Base-by-base conservation (phyloP, 257 asterid genomes). In the Nicotiana noctiflora region DNA sequence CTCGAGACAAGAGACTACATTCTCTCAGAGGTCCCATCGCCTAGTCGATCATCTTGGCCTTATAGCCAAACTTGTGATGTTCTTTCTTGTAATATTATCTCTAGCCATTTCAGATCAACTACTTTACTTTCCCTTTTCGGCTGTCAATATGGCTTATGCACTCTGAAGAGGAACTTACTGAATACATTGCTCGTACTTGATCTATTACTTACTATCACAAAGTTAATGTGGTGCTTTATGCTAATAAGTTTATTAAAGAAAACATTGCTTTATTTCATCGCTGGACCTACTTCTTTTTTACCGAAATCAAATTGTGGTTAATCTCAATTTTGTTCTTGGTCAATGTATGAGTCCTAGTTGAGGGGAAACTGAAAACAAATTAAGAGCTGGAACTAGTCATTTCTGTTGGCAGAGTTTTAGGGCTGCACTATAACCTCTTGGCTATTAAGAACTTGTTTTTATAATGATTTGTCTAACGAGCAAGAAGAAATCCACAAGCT, bases 341-440 rank as follows among this genome's bases (percentile, higher is more conserved):
- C 78, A 46, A 46, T 70, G 32, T 70, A 44, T 21, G 23, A 44
- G 57, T 40, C 18, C 57, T 68, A 17, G 14, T 44, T 21, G 59
- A 21, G 59, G 76, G 77, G 77, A 70, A 70, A 44, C 8, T 44
- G 77, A 40, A 21, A 70, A 44, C 77, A 70, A 37, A 44, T 70
- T 3, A 12, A 44, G 59, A 44, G 77, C 21, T 44, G 77, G 59
- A 70, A 52, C 59, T 44, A 21, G 59, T 0, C 77, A 21, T 72
- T 46, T 46, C 37, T 13, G 60, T 21, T 72, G 14, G 15, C 40
- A 13, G 27, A 46, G 37, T 37, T 46, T 46, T 21, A 23, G 40
- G 60, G 12, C 12, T 72, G 15, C 49, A 4, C 4, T 13, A 21
- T 46, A 21, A 70, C 37, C 19, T 21, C 14, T 21, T 72, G 78